Evolutionary conservation across 768 basidiomycete genomes (phyloP).

Genomic region (Leccinum boreale): DNA sequence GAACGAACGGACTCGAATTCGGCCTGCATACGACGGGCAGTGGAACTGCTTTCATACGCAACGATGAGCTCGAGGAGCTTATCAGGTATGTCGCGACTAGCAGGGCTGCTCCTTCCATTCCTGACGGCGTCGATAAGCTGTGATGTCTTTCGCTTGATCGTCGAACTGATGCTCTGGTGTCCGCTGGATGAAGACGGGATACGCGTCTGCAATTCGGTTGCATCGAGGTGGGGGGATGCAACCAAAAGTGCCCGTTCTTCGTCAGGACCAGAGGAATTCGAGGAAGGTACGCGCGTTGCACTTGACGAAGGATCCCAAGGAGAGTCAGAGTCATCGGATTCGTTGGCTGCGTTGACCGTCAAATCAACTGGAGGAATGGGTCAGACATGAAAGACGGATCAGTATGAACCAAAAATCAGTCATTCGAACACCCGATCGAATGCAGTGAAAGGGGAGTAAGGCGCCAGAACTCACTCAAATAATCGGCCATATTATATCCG

Average conservation of each 20-base stretch:
- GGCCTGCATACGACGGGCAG: conserved; percentile 56
- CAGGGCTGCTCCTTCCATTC: conserved; percentile 29
- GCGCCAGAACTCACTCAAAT: conserved; percentile 63
- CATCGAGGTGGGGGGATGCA: conserved; percentile 38
- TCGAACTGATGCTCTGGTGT: conserved; percentile 44
- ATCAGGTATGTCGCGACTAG: conserved; percentile 42
- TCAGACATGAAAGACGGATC: conserved; percentile 1
- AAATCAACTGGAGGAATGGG: conserved; percentile 53
- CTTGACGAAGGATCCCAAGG: conserved; percentile 28
- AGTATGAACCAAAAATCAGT: neutral
- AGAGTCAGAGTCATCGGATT: conserved; percentile 28
- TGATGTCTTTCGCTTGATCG: conserved; percentile 69
- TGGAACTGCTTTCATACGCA: conserved; percentile 63
- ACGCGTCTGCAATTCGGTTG: conserved; percentile 51
- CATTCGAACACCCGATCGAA: neutral
- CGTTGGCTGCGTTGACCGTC: conserved; percentile 57
- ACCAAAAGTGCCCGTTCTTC: conserved; percentile 67
- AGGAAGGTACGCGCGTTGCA: conserved; percentile 30
- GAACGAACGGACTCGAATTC: conserved; percentile 53
- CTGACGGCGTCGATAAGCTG: conserved; percentile 62
- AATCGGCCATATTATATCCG: conserved; percentile 98
- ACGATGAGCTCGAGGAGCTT: conserved; percentile 71
- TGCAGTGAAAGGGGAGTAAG: neutral
- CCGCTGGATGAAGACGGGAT: conserved; percentile 26
- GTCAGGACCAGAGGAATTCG: conserved; percentile 50